These are phyloP conservation scores for Beta vulgaris DNA, from an alignment of 148 eudicot genomes.

Conservation along the genomic window DNA sequence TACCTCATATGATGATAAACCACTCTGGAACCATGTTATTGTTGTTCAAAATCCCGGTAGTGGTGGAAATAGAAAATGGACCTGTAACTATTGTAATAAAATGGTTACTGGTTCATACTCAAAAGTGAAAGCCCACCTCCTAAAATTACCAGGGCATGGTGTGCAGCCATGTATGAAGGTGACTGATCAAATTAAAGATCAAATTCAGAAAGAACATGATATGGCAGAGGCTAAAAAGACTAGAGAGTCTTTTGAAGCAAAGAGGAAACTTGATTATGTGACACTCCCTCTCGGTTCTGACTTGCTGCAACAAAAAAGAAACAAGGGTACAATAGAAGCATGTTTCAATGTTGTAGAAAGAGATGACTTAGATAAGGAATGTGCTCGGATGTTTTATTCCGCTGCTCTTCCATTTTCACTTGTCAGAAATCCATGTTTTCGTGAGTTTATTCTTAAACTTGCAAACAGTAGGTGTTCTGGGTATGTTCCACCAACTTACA, in stretches of 20 bases:
- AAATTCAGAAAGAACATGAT: neutral
- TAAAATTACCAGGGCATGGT: neutral
- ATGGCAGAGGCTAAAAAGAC: neutral
- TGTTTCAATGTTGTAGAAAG: neutral
- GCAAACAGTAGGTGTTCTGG: neutral
- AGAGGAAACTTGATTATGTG: neutral
- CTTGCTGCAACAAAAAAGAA: constrained; percentile 1
- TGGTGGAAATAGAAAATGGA: constrained; percentile 10
- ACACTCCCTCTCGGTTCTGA: neutral
- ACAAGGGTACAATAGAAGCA: neutral
- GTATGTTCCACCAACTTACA: neutral
- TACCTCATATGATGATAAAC: neutral
- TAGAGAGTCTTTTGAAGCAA: neutral
- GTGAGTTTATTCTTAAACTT: neutral
- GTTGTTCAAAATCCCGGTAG: neutral
- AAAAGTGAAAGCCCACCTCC: neutral
- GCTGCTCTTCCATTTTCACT: constrained; percentile 4
- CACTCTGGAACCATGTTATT: constrained; percentile 10
- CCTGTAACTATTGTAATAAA: neutral
- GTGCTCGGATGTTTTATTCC: neutral
- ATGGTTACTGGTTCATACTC: neutral
- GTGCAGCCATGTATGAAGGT: neutral
- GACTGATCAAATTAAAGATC: neutral
- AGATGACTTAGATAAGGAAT: constrained; percentile 13
- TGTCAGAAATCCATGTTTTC: neutral